Evolutionary conservation across 2,329 filamentous ascomycete species (phyloP), one percentile per base, ranked within the genome.

Genomic region (Calonectria pseudoturangicola): DNA sequence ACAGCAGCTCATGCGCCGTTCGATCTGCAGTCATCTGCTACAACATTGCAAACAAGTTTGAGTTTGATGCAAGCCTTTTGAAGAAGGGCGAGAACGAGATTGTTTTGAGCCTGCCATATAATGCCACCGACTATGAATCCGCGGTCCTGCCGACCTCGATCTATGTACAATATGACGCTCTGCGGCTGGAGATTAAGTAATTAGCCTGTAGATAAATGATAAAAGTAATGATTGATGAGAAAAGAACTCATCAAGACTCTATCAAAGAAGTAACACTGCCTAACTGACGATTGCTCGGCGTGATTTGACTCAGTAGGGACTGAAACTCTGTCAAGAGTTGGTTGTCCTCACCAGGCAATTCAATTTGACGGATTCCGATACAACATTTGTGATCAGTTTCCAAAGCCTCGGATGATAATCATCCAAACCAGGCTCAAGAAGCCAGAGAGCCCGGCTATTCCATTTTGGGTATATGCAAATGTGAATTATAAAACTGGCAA

Each of bases 161-260:
- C 0, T 93, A 93, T 80, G 88, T 93, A 7, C 91, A 93, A 83
- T 93, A 93, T 74, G 91, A 93, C 82, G 91, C 92, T 2, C 77
- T 93, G 79, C 85, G 91, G 64, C 77, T 93, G 58, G 91, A 93
- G 78, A 79, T 93, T 56, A 74, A 81, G n/a, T 75, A 27, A 56
- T 63, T 10, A 47, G 13, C 18, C 36, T 50, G 48, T 58, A 58
- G 15, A 54, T 3, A 39, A 63, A 43, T 41, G 36, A 28, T 36
- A 10, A 28, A 66, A n/a, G n/a, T 27, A 27, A 39, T 12, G 30
- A 54, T 13, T 33, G 28, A 10, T 18, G n/a, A 12, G 47, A 12
- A 21, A 63, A 28, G 4, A 18, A 9, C 30, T 18, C 36, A 21
- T 25, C n/a, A 25, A 25, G 2, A 25, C 7, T 48, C 45, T 48